Evolutionary conservation across 352 stramenopile genomes (phyloP).

Genomic region (Halophytophthora polymorphica): DNA sequence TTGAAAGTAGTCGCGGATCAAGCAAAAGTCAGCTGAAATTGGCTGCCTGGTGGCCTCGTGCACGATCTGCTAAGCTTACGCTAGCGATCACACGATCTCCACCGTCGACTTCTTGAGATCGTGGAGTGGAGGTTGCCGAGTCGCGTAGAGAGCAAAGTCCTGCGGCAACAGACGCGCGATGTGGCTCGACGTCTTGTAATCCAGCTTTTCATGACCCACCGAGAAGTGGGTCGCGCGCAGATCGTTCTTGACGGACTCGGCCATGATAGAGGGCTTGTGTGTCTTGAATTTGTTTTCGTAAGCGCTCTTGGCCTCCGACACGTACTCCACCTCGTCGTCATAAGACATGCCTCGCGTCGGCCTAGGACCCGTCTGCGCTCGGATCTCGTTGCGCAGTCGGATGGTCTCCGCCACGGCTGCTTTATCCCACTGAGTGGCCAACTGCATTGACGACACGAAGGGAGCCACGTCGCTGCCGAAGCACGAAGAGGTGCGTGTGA

Average conservation of each 20-base stretch:
- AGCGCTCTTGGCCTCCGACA: slow-evolving; percentile 68
- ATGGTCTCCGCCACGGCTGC: slow-evolving; percentile 54
- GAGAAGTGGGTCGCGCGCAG: slow-evolving; percentile 74
- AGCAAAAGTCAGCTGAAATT: background rate
- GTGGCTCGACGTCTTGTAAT: slow-evolving; percentile 75
- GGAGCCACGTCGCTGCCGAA: slow-evolving; percentile 51
- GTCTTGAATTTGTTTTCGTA: slow-evolving; percentile 72
- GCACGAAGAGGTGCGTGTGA: slow-evolving; percentile 52
- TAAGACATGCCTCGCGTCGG: slow-evolving; percentile 65
- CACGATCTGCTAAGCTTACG: background rate
- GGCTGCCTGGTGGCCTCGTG: background rate
- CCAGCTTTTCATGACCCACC: slow-evolving; percentile 57
- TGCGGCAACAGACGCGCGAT: slow-evolving; percentile 45
- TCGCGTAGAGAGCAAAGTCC: slow-evolving; percentile 60
- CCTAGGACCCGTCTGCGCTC: slow-evolving; percentile 51
- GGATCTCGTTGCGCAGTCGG: slow-evolving; percentile 60
- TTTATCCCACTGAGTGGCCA: slow-evolving; percentile 69
- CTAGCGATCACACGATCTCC: slow-evolving; percentile 50
- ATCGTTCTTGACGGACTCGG: slow-evolving; percentile 77
- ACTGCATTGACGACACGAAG: slow-evolving; percentile 61
- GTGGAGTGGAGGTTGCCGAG: slow-evolving; percentile 38
- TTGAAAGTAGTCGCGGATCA: background rate
- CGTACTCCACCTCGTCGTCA: slow-evolving; percentile 76
- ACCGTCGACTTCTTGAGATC: slow-evolving; percentile 70
- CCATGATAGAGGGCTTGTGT: slow-evolving; percentile 73